Base-by-base conservation (phyloP, 371 early-diverging fungal species). In the Mucor racemosus region DNA sequence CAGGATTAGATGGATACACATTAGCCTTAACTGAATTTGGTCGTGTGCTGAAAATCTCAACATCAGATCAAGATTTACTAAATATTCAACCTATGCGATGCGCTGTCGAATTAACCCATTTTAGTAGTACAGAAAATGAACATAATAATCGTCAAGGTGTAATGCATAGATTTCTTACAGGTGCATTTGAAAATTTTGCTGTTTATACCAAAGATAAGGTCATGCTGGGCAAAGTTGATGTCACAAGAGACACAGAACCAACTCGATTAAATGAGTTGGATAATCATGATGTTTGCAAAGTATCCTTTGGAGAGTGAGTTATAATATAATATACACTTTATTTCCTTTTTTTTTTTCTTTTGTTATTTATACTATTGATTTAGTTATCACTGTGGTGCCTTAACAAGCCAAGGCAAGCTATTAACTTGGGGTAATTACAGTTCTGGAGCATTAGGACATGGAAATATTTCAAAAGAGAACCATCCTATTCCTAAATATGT, bases 341-440 rank as follows among this genome's bases (percentile, higher is more conserved):
- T 26, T 26, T 26, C 26, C 3, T 26, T 26, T 26, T 26, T 26
- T 26, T 26, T 3, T 26, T 40, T 50, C n/a, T 50, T 64, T 48
- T 14, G 39, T 15, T 1, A 33, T 11, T 21, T 21, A 21, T 26
- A 26, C 38, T 50, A 5, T 10, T 42, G 50, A 13, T 11, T n/a
- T 57, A 80, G 80, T 54, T 79, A 82, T 53, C 83, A 82, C 59
- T 65, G 56, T 35, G 83, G 83, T 35, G 83, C 83, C 26, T 35
- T 82, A 40, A 82, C 83, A 11, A 79, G 68, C 50, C 38, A 74
- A 46, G 83, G 83, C 10, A 36, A 68, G 13, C 19, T 82, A 35
- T 59, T 78, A 31, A 80, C 83, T 7, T 82, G 83, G 83, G 83
- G 83, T 15, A 58, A 33, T 0, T 72, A 69, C 54, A 76, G 75